Percentiles rank a stretch among this genome's conserved stretches.
These are phyloP conservation scores for Notholithocarpus densiflorus DNA, from an alignment of 306 rosid species.

Conservation along the genomic window DNA sequence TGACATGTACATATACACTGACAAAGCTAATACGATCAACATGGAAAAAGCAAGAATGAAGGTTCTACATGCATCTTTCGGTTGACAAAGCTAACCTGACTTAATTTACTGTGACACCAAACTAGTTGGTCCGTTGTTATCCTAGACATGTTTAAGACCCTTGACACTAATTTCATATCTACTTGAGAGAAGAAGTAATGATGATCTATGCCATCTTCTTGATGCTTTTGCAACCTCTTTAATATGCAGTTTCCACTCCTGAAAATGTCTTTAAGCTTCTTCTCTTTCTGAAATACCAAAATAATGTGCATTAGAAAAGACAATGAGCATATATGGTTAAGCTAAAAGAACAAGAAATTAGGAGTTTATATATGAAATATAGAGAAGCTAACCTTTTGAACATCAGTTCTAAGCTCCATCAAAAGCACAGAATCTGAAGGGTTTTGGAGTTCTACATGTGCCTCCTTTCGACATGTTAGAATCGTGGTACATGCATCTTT, in stretches of 20 bases:
- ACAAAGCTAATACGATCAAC: conserved; percentile 22
- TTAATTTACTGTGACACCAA: conserved; percentile 83
- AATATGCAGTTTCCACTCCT: conserved; percentile 77
- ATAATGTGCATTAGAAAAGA: neutral
- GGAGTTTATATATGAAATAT: neutral
- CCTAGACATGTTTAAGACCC: conserved; percentile 83
- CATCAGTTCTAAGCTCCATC: conserved; percentile 44
- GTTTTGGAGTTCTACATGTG: conserved; percentile 50
- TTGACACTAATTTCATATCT: conserved; percentile 78
- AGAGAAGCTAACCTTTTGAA: conserved; percentile 54
- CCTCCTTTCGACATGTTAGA: conserved; percentile 30
- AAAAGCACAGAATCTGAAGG: conserved; percentile 60
- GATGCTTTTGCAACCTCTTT: conserved; percentile 52
- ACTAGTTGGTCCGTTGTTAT: conserved; percentile 77
- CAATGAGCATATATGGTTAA: neutral
- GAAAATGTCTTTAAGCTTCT: conserved; percentile 50
- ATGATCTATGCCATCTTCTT: conserved; percentile 55
- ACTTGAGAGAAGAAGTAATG: conserved; percentile 78
- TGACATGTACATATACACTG: neutral
- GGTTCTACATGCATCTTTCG: conserved; percentile 66
- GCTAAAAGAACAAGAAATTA: neutral
- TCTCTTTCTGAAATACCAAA: conserved; percentile 65
- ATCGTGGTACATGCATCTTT: conserved; percentile 38
- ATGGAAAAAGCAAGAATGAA: conserved; percentile 80
- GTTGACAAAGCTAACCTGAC: conserved; percentile 54